Evolutionary conservation across 805 yeast species (phyloP).

Genomic region (Ogataea trehaloabstinens): DNA sequence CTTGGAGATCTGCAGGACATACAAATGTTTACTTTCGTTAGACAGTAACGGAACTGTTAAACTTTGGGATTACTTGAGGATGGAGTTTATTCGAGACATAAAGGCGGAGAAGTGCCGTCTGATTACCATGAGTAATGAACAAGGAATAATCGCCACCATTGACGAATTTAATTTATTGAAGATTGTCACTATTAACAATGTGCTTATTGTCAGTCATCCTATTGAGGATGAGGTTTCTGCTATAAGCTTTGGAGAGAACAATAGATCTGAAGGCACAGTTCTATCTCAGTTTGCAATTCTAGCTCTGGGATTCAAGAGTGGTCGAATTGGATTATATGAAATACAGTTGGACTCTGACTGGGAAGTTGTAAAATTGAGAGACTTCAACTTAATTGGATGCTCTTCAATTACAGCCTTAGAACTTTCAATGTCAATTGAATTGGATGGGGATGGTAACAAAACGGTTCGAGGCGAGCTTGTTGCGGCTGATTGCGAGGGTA

Average conservation of each 20-base stretch:
- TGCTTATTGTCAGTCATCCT: slow-evolving; percentile 29
- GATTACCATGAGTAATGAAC: slow-evolving; percentile 49
- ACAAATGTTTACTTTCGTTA: slow-evolving; percentile 51
- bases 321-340: slow-evolving; percentile 26
- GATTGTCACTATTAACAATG: slow-evolving; percentile 56
- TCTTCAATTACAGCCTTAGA: slow-evolving; percentile 31
- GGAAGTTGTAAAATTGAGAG: slow-evolving; percentile 25
- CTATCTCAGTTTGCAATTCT: slow-evolving; percentile 27
- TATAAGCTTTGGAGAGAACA: slow-evolving; percentile 20
- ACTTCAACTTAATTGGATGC: slow-evolving; percentile 20
- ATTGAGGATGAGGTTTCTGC: slow-evolving; percentile 12
- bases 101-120: slow-evolving; percentile 19
- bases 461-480: slow-evolving; percentile 37
- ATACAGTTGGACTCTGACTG: slow-evolving; percentile 17
- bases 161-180: slow-evolving; percentile 24
- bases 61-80: slow-evolving; percentile 63
- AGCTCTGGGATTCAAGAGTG: slow-evolving; percentile 33
- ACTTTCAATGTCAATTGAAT: slow-evolving; percentile 30
- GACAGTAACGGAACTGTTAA: slow-evolving; percentile 55
- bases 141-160: slow-evolving; percentile 50
- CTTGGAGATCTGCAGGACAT: slow-evolving; percentile 50
- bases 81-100: slow-evolving; percentile 44
- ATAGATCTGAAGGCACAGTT: slow-evolving; percentile 6
- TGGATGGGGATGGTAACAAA: slow-evolving; percentile 34
- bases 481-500: slow-evolving; percentile 55